Base-by-base conservation (phyloP, 345 rosid species). In the Euphorbia lathyris region DNA sequence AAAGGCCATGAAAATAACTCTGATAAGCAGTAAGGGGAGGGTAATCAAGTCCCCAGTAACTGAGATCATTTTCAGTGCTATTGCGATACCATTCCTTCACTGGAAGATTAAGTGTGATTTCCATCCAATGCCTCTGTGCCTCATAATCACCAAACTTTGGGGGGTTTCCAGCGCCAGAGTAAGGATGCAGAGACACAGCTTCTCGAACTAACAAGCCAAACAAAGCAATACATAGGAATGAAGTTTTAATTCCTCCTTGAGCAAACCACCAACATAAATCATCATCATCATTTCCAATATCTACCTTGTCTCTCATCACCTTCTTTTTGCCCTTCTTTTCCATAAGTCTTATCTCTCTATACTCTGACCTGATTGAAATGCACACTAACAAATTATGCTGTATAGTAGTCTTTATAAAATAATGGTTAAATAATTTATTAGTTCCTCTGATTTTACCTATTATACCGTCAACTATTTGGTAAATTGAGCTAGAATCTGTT, bases 51-150 rank as follows among this genome's bases (percentile, higher is more conserved):
- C 99, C 99, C 99, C 97, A 92, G 71, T 90, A 95, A 79, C 77
- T 71, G 40, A 92, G 87, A 79, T 95, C 90, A 63, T 95, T 95
- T 76, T 19, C 20, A 22, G 87, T 88, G 76, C 87, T 75, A 61
- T 89, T 92, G 40, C 71, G 75, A 74, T 95, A 90, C 97, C 99
- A 95, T 3, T 88, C 86, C 61, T 59, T 72, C 6, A 60, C 69
- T 0, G 92, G 91, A 40, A 90, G 88, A 84, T 92, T 88, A 1
- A 80, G 63, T n/a, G 99, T 90, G 63, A 92, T 90, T 88, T 92
- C 99, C 99, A 95, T 92, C 98, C 99, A 95, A 77, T 92, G 99
- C 74, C 97, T 77, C 56, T 90, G 99, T 23, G 98, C 99, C 76
- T 95, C 98, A 75, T 85, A 95, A 72, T 95, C 99, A 12, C 99